These are phyloP conservation scores for Rubroboletus pulcherrimus DNA, from an alignment of 768 basidiomycete species.

Conservation along the genomic window DNA sequence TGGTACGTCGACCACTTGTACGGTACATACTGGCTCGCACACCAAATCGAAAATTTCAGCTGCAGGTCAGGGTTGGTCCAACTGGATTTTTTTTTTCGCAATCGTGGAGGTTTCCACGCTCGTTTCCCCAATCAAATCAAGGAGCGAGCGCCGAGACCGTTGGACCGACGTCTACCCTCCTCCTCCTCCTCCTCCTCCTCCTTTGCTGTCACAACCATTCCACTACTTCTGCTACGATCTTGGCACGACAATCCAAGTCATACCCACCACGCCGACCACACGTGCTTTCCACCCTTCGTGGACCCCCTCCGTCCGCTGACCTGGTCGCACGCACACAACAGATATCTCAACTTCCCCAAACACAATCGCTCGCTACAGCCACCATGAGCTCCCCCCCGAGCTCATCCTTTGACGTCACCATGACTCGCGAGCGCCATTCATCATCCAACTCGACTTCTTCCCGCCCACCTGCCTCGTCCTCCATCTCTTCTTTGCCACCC, in stretches of 20 bases:
- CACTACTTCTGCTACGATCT: not conserved
- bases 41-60: not conserved
- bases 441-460: constrained; percentile 26
- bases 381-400: constrained; percentile 17
- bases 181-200: not conserved
- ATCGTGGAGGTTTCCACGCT: not conserved
- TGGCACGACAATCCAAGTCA: not conserved
- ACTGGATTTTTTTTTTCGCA: not conserved
- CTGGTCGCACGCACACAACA: not conserved
- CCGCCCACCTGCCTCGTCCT: constrained; percentile 31
- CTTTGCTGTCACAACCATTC: not conserved
- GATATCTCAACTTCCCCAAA: not conserved
- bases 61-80: not conserved
- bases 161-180: not conserved
- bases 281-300: not conserved
- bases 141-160: not conserved
- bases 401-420: constrained; percentile 17
- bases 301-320: not conserved
- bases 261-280: not conserved
- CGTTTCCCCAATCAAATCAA: not conserved
- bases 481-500: constrained; percentile 24
- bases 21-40: too few relatives aligned
- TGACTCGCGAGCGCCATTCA: constrained; percentile 23
- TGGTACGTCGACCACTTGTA: too few relatives aligned
- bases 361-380: not conserved